These are phyloP conservation scores for Phytopythium boreale DNA, from an alignment of 352 stramenopile genomes.

Conservation along the genomic window DNA sequence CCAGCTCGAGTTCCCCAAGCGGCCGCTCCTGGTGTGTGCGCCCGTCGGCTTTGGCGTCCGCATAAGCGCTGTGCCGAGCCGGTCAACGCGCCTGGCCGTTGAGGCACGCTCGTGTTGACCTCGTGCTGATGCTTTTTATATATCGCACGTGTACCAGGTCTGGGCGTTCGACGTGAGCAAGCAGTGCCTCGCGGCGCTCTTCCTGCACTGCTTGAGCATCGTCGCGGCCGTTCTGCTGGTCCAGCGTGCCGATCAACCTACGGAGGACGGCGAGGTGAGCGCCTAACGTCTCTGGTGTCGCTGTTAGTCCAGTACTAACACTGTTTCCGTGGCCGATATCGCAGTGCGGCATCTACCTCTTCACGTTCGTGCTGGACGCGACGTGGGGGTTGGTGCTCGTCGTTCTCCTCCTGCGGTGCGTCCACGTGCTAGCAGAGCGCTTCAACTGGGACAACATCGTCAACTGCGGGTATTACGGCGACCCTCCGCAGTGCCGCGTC, in stretches of 20 bases:
- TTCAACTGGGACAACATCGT: slow-evolving; percentile 33
- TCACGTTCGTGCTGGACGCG: slow-evolving; percentile 64
- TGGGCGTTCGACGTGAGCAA: slow-evolving; percentile 74
- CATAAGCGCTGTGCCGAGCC: no score
- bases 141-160: slow-evolving; percentile 22
- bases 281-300: neutral
- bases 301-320: neutral
- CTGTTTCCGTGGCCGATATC: no score
- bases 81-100: neutral
- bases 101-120: neutral
- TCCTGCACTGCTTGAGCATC: slow-evolving; percentile 65
- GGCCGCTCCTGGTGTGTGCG: slow-evolving; percentile 37
- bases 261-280: slow-evolving; percentile 43
- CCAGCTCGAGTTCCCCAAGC: slow-evolving; percentile 70
- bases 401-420: slow-evolving; percentile 38
- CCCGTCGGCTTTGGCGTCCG: neutral
- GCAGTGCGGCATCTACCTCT: slow-evolving; percentile 75
- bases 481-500: slow-evolving; percentile 49
- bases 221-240: slow-evolving; percentile 59
- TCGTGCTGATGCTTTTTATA: neutral
- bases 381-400: slow-evolving; percentile 51
- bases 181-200: slow-evolving; percentile 53
- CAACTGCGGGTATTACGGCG: slow-evolving; percentile 65
- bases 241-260: slow-evolving; percentile 17
- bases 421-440: slow-evolving; percentile 36